Evolutionary conservation across 106 monocot species (phyloP), one percentile per base, ranked within the genome.

Genomic region (Dendrobium officinale): DNA sequence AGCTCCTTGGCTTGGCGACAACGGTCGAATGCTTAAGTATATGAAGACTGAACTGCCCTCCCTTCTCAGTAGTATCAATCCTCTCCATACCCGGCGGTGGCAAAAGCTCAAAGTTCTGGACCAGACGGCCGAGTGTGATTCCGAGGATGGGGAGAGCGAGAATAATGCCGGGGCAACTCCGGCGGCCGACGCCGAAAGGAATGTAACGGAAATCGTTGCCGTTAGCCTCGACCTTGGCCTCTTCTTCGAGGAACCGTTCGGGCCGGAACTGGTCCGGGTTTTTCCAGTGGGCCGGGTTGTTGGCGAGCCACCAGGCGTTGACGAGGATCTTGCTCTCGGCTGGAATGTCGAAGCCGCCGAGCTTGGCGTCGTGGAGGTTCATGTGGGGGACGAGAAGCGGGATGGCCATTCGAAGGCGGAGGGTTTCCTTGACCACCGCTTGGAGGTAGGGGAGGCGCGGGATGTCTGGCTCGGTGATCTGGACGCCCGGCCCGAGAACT

Each of bases 361-460:
- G 84, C 78, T 85, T 82, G 44, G 90, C 88, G 3, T 84, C 88
- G 16, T 82, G 70, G 42, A 91, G 80, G 78, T 91, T 91, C 90
- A 88, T 91, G 84, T 91, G 90, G 66, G 90, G 88, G n/a, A 91
- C 90, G 29, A 91, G 68, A 2, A 91, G 81, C 8, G 90, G 90
- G 73, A 91, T 86, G 20, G 86, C 81, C 73, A 81, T 88, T 58
- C 83, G 88, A 4, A 88, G 86, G 27, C 90, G 75, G 58, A 88
- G 90, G 1, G 91, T 86, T 80, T 91, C 91, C 80, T 88, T 91
- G 37, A 88, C 66, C 4, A 88, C 91, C 0, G 88, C 88, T 41
- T 91, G 88, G 11, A 91, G 80, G 84, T 88, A 91, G 4, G 91
- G 91, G 49, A 91, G 86, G 43, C 77, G 84, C 2, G 75, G 45